Evolutionary conservation across 805 yeast genomes (phyloP), one percentile per base, ranked within the genome.

Genomic region (Spathaspora gorwiae): DNA sequence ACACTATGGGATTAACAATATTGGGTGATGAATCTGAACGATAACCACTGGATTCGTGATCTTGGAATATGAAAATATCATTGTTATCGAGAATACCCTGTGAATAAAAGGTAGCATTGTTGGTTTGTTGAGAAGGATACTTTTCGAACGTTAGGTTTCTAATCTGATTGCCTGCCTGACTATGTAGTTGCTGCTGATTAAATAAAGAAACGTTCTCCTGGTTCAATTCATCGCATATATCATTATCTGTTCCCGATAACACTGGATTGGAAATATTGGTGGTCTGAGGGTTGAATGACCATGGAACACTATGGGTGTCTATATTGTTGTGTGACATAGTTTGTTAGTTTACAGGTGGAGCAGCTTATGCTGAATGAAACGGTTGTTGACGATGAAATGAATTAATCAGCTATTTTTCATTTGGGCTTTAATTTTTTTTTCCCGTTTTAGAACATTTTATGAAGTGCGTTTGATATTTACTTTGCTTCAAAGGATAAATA

Each of bases 201-300:
- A 48, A 43, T n/a, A 44, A 33, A 26, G 34, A 30, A 14, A 50
- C 29, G 35, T 50, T 50, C 35, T 50, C 52, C n/a, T 47, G 53
- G 26, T 48, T 50, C 32, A 50, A 48, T 37, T 48, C 52, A 27
- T 40, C 30, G 14, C 19, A 43, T 27, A 33, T 19, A 12, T 46
- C 43, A 37, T 39, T 37, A 24, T 37, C 37, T 9, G 3, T 11
- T 9, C 12, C 12, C 3, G 32, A 19, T 5, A 32, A 19, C n/a
- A 2, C 31, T 10, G 26, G 37, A 9, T 11, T 29, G 6, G 3
- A 2, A 29, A 3, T 9, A 29, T 11, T 29, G 12, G 5, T 29
- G 12, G 9, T 9, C 12, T 5, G 32, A 9, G 32, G 3, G 3
- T 29, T 6, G 12, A 29, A 29, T 11, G 32, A 29, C 32, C 32